A percentile compares a stretch with the other conserved stretches of the same genome.
Conservation (phyloP, 805 yeast species). For the Nakazawaea populi region DNA sequence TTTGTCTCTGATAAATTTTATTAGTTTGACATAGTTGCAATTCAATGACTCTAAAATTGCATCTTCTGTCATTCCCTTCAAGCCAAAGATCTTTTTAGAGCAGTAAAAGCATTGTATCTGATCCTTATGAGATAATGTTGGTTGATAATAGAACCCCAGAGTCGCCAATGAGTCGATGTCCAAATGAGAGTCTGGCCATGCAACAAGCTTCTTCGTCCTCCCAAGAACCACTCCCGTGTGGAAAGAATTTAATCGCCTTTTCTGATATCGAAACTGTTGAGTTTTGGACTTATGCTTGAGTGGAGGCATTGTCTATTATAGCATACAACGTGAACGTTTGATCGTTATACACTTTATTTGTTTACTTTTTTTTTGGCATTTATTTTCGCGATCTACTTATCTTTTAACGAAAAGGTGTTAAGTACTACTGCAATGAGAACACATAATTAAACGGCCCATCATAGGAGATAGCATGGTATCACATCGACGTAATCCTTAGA, state of each 20-base stretch:
- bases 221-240: slow-evolving; percentile 3
- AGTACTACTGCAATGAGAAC: too few relatives aligned
- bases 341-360: neutral
- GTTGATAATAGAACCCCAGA: slow-evolving; percentile 5
- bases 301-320: neutral
- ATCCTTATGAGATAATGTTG: slow-evolving; percentile 5
- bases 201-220: slow-evolving; percentile 1
- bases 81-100: neutral
- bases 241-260: slow-evolving; percentile 1
- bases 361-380: neutral
- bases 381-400: too few relatives aligned
- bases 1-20: neutral
- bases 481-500: too few relatives aligned
- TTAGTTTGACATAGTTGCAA: neutral
- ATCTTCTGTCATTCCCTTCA: neutral
- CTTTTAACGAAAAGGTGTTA: too few relatives aligned
- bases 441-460: too few relatives aligned
- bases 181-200: slow-evolving; percentile 1
- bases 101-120: slow-evolving; percentile 6
- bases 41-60: neutral
- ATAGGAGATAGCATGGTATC: too few relatives aligned
- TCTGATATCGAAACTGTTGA: neutral
- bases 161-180: slow-evolving; percentile 1
- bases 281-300: neutral
- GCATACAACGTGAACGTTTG: neutral